Evolutionary conservation across 1,139 yeast genomes (phyloP).

Genomic region (Sugiyamaella neomexicana): DNA sequence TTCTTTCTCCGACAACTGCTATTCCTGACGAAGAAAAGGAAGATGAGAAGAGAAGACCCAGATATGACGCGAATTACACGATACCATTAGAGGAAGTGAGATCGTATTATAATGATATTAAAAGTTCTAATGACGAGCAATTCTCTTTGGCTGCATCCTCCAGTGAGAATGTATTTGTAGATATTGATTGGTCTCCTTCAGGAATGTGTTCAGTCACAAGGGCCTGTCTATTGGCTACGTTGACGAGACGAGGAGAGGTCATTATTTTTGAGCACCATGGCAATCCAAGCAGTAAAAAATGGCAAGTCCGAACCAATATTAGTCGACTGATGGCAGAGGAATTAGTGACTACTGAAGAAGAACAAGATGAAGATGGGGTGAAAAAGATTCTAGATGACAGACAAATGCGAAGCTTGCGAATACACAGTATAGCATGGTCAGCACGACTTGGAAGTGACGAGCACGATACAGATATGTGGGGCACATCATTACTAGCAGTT

Average conservation of each 20-base stretch:
- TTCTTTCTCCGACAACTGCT: conserved; percentile 18
- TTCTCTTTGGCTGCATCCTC: conserved; percentile 25
- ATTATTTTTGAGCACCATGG: conserved; percentile 27
- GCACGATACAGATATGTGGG: conserved; percentile 24
- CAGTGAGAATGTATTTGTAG: conserved; percentile 26
- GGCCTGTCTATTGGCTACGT: conserved; percentile 10
- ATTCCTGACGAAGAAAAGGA: conserved; percentile 14
- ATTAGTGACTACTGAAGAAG: background rate
- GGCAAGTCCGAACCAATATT: conserved; percentile 22
- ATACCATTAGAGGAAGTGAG: conserved; percentile 21
- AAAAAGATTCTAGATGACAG: background rate
- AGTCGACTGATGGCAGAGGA: conserved; percentile 20
- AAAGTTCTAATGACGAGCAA: conserved; percentile 21
- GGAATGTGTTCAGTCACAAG: conserved; percentile 24
- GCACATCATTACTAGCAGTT: conserved; percentile 26
- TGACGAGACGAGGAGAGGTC: conserved; percentile 28
- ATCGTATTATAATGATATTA: conserved; percentile 1
- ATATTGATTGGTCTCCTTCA: conserved; percentile 31
- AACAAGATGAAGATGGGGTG: background rate
- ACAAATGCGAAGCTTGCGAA: conserved; percentile 14
- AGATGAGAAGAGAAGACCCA: conserved; percentile 17
- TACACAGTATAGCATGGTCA: conserved; percentile 26
- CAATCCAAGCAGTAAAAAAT: conserved; percentile 24
- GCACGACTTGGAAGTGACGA: conserved; percentile 9
- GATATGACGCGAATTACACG: conserved; percentile 26